Percentiles rank a stretch among this genome's conserved stretches.
phyloP scores from a whole-genome alignment of 306 rosid genomes.

The Lagenaria siceraria region DNA sequence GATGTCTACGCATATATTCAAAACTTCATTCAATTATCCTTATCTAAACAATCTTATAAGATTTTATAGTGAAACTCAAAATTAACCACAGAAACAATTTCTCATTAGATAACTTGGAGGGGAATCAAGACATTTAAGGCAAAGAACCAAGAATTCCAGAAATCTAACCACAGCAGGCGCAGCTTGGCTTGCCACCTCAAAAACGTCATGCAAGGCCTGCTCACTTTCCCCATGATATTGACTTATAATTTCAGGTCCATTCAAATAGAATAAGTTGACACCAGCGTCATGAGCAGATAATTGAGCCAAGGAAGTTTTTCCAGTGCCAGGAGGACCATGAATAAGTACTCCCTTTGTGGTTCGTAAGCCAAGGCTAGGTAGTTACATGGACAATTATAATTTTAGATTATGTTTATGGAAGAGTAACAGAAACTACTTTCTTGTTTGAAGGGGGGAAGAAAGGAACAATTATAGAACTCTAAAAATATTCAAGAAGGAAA shows the following conservation, averaged over 20 bases:
- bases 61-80: background rate
- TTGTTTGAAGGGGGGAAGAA: background rate
- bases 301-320: constrained; percentile 76
- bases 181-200: constrained; percentile 63
- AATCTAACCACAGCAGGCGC: constrained; percentile 84
- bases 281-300: constrained; percentile 65
- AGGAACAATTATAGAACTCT: background rate
- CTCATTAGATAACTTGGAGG: background rate
- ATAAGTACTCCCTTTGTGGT: constrained; percentile 83
- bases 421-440: background rate
- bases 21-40: background rate
- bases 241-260: constrained; percentile 74
- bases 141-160: constrained; percentile 8
- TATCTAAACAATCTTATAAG: background rate
- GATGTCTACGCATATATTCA: background rate
- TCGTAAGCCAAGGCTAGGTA: constrained; percentile 61
- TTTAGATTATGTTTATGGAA: background rate
- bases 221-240: constrained; percentile 84
- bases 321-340: constrained; percentile 95
- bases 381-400: constrained; percentile 10
- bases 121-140: background rate
- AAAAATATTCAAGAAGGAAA: background rate
- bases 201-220: constrained; percentile 48
- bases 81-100: background rate
- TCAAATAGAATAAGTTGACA: constrained; percentile 51